Evolutionary conservation across 2,329 filamentous ascomycete species (phyloP), one percentile per base, ranked within the genome.

Genomic region (Colletotrichum sp.): DNA sequence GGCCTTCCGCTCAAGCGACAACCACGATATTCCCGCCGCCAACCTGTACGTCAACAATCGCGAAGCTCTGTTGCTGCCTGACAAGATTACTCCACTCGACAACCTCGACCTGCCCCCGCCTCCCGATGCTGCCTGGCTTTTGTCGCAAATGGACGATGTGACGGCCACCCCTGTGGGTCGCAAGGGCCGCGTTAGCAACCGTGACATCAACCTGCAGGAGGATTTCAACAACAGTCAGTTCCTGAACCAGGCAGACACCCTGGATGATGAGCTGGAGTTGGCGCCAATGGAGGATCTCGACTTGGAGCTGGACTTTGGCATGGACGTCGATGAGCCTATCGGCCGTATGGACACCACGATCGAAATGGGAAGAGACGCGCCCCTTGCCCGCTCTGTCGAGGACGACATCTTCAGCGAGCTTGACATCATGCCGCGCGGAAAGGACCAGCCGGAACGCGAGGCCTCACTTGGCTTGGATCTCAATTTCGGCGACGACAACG

Each of bases 1-100:
- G 96, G 96, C 97, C 56, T 99, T 98, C 87, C 94, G 96, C 75
- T 95, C 96, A 24, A 95, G 92, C 63, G 96, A 96, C 78, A 98
- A 98, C 86, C 97, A 98, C 82, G 97, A 99, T 85, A 91, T 98
- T 80, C 72, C 76, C 32, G 95, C 96, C n/a, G 90, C 92, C 66
- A 95, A 94, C 81, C 89, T 96, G 18, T 93, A 95, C 80, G 90
- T 94, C 77, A 94, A 95, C 34, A 96, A 96, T 80, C 94, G 96
- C 64, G 95, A 96, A 83, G 94, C 95, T 32, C 91, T 98, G 77
- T 94, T 96, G 81, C 90, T 99, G 70, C 96, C 96, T 8, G 97
- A 99, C 86, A 93, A 94, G 69, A 94, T 99, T 79, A 98, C 97
- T 13, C 96, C 97, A 77, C 94, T 97, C 76, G 97, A 99, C 82